phyloP scores from a whole-genome alignment of 768 basidiomycete species.

The Suillus bovinus region DNA sequence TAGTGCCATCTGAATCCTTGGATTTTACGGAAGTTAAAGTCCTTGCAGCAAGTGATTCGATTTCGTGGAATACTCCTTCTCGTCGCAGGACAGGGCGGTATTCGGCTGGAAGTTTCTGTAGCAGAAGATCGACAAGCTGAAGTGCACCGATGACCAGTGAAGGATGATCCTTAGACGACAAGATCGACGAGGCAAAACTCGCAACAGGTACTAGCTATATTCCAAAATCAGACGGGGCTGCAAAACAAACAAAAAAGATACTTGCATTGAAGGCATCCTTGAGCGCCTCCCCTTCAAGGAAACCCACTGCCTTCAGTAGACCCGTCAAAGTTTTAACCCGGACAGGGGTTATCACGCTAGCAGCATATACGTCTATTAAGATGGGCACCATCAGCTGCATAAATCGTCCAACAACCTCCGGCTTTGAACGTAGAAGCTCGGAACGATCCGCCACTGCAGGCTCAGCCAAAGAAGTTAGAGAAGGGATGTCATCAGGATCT shows the following conservation, averaged over 20 bases:
- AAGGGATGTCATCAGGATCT: slow-evolving; percentile 42
- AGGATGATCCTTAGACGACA: slow-evolving; percentile 91
- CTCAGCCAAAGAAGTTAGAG: slow-evolving; percentile 33
- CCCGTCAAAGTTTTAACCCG: slow-evolving; percentile 88
- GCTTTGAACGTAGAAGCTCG: slow-evolving; percentile 72
- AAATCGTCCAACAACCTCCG: slow-evolving; percentile 78
- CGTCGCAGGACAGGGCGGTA: slow-evolving; percentile 90
- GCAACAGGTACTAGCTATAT: slow-evolving; percentile 88
- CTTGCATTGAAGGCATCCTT: slow-evolving; percentile 76
- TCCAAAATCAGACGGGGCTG: slow-evolving; percentile 13
- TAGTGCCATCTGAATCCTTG: slow-evolving; percentile 43
- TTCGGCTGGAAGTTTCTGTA: slow-evolving; percentile 78
- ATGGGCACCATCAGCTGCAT: slow-evolving; percentile 91
- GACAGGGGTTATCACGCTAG: slow-evolving; percentile 86
- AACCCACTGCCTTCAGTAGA: slow-evolving; percentile 88
- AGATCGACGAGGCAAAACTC: slow-evolving; percentile 90
- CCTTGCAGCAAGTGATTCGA: slow-evolving; percentile 73
- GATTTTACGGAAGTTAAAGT: slow-evolving; percentile 53
- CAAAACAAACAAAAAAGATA: slow-evolving; percentile 15
- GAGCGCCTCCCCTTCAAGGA: slow-evolving; percentile 76
- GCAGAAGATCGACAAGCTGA: slow-evolving; percentile 89
- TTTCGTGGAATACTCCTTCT: slow-evolving; percentile 96
- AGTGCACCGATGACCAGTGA: slow-evolving; percentile 84
- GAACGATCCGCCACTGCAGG: slow-evolving; percentile 53
- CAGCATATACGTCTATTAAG: slow-evolving; percentile 98